These are phyloP conservation scores for Hyphopichia homilentoma DNA, from an alignment of 805 yeast genomes.

Conservation along the genomic window DNA sequence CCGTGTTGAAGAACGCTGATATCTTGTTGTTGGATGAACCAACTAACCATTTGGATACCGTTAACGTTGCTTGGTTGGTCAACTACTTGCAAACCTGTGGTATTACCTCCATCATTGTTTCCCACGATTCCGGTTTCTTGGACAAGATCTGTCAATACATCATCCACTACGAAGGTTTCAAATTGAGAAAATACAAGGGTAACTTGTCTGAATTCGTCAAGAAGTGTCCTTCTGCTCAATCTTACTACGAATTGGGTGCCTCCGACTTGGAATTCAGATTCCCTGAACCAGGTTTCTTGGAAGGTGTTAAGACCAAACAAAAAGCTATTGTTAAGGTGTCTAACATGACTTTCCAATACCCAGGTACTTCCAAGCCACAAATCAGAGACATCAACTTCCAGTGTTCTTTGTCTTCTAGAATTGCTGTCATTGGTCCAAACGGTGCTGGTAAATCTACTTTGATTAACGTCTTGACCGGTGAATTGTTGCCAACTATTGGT, in stretches of 20 bases:
- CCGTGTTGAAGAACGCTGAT: slow-evolving; percentile 97
- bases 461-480: slow-evolving; percentile 99
- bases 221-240: slow-evolving; percentile 98
- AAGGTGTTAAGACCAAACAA: slow-evolving; percentile 99
- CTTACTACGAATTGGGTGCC: slow-evolving; percentile 98
- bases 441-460: slow-evolving; percentile 99
- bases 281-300: slow-evolving; percentile 99
- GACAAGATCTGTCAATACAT: slow-evolving; percentile 97
- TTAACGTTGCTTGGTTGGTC: slow-evolving; percentile 99
- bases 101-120: slow-evolving; percentile 96
- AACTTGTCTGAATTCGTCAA: slow-evolving; percentile 97
- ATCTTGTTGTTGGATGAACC: slow-evolving; percentile 98
- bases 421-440: slow-evolving; percentile 99
- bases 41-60: slow-evolving; percentile 99
- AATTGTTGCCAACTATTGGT: slow-evolving; percentile 96
- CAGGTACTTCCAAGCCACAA: slow-evolving; percentile 98
- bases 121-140: slow-evolving; percentile 99
- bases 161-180: slow-evolving; percentile 99
- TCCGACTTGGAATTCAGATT: slow-evolving; percentile 93
- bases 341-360: slow-evolving; percentile 98
- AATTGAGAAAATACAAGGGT: slow-evolving; percentile 99
- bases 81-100: slow-evolving; percentile 99
- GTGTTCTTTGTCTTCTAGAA: slow-evolving; percentile 98
- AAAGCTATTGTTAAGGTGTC: slow-evolving; percentile 98
- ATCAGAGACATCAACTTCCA: slow-evolving; percentile 90